Evolutionary conservation across 192 early-diverging fungal species (phyloP).

Genomic region (Rhizophagus sp.): DNA sequence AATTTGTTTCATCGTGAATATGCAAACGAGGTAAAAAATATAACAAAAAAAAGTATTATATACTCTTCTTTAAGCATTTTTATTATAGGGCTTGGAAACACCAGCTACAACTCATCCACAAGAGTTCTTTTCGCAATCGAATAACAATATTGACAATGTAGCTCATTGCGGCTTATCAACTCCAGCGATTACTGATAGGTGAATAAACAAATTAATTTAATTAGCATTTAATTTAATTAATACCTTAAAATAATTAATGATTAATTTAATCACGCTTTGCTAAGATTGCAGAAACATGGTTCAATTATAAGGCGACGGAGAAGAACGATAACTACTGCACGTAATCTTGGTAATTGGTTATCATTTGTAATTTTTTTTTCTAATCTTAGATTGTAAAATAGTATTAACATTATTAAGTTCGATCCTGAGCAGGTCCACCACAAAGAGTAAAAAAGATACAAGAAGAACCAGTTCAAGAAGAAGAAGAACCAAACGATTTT

Average conservation of each 20-base stretch:
- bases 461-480: neutral
- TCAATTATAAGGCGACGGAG: neutral
- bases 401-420: neutral
- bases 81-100: neutral
- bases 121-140: neutral
- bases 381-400: neutral
- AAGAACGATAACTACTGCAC: neutral
- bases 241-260: neutral
- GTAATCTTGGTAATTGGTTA: neutral
- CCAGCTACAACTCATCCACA: neutral
- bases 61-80: neutral
- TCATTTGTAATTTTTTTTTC: neutral
- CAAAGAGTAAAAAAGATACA: conserved; percentile 3
- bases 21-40: neutral
- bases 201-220: neutral
- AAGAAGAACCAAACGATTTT: neutral
- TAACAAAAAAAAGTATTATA: neutral
- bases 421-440: conserved; percentile 2
- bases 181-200: neutral
- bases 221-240: too few relatives aligned
- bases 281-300: neutral
- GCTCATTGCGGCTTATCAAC: neutral
- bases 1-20: neutral
- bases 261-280: neutral
- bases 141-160: neutral